Evolutionary conservation across 352 stramenopile genomes (phyloP).

Genomic region (Pythium plurisporium): DNA sequence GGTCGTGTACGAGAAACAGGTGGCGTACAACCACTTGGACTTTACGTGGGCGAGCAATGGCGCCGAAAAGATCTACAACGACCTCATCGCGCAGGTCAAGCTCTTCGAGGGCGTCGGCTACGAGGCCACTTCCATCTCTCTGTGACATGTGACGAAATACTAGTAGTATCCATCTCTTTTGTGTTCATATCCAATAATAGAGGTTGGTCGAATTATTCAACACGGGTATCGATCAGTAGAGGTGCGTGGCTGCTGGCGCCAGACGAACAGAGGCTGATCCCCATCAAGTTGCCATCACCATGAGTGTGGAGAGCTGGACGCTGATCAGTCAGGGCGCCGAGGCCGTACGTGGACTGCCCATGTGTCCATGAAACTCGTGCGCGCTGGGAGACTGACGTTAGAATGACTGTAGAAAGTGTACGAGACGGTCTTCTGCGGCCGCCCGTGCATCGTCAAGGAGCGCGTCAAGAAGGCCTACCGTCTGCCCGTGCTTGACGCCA

Average conservation of each 20-base stretch:
- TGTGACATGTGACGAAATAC: no score
- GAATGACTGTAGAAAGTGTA: slow-evolving; percentile 58
- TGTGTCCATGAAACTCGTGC: no score
- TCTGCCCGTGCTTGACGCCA: slow-evolving; percentile 69
- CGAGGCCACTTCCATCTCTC: no score
- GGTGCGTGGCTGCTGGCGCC: no score
- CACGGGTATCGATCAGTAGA: not conserved
- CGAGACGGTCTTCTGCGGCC: slow-evolving; percentile 58
- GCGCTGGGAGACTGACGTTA: not conserved
- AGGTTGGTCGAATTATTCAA: not conserved
- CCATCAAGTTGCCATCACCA: slow-evolving; percentile 7
- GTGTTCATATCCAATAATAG: no score
- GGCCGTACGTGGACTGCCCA: slow-evolving; percentile 56
- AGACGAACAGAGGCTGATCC: no score
- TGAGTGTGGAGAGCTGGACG: slow-evolving; percentile 45
- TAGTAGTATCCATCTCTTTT: no score
- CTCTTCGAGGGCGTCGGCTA: slow-evolving; percentile 50
- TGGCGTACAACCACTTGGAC: slow-evolving; percentile 63
- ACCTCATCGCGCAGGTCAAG: slow-evolving; percentile 51
- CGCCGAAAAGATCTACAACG: slow-evolving; percentile 47
- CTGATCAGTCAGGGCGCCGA: slow-evolving; percentile 81
- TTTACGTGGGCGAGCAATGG: slow-evolving; percentile 68
- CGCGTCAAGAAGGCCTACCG: slow-evolving; percentile 81
- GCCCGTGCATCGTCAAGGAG: slow-evolving; percentile 77
- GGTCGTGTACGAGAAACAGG: slow-evolving; percentile 42